Evolutionary conservation across 2,329 filamentous ascomycete genomes (phyloP).

Genomic region (Endoconidiophora polonica): DNA sequence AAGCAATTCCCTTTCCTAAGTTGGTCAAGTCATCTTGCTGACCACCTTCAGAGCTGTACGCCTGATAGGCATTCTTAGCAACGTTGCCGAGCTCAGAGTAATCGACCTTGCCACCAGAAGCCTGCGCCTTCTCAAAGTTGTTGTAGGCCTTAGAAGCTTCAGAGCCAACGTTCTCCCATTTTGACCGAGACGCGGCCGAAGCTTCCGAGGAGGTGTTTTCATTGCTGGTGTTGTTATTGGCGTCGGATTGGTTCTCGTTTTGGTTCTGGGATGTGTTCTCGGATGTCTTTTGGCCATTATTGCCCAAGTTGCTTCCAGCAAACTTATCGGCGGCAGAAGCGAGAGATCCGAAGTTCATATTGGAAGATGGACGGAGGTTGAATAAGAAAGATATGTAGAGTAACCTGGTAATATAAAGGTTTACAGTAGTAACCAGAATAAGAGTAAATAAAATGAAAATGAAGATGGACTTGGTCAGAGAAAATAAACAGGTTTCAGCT

Average conservation of each 20-base stretch:
- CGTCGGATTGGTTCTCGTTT: constrained; percentile 2
- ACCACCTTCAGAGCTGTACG: constrained; percentile 15
- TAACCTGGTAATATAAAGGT: background rate
- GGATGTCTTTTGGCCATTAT: background rate
- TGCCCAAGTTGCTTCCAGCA: constrained; percentile 12
- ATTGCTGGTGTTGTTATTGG: background rate
- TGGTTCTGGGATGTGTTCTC: constrained; percentile 5
- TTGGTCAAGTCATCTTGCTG: constrained; percentile 14
- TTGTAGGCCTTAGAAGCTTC: constrained; percentile 12
- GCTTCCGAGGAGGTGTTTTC: background rate
- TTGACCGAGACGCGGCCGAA: background rate
- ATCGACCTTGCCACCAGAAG: constrained; percentile 11
- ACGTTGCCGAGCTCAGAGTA: constrained; percentile 14
- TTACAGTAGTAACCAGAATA: background rate
- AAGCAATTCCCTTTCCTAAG: constrained; percentile 12
- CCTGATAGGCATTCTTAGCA: constrained; percentile 18
- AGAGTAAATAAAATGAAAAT: too few relatives aligned
- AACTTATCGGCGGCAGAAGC: constrained; percentile 15
- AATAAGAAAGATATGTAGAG: background rate
- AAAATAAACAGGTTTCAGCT: too few relatives aligned
- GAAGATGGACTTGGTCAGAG: too few relatives aligned
- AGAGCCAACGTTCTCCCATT: constrained; percentile 12
- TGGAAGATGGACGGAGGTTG: background rate
- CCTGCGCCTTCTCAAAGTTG: constrained; percentile 11
- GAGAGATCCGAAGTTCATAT: constrained; percentile 18